phyloP scores from a whole-genome alignment of 2,329 filamentous ascomycete species.

The Blastomyces emzantsi region DNA sequence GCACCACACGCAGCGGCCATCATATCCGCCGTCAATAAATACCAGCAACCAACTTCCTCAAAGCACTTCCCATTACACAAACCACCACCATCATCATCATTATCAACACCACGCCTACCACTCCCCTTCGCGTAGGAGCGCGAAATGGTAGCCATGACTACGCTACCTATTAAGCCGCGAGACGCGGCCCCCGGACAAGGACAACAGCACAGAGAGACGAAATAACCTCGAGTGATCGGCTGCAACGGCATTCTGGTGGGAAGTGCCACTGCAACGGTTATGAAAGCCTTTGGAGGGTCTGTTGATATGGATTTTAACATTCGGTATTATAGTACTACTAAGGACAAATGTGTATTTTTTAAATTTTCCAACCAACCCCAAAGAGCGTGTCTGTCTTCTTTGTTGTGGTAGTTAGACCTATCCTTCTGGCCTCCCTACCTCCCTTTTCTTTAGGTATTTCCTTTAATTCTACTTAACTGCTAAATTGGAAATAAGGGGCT shows the following conservation, averaged over 20 bases:
- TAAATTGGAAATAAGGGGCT: too few relatives aligned
- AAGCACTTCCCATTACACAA: neutral
- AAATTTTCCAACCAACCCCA: too few relatives aligned
- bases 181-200: conserved; percentile 10
- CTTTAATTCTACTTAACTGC: too few relatives aligned
- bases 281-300: conserved; percentile 34
- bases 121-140: conserved; percentile 7
- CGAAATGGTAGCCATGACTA: conserved; percentile 12
- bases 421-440: too few relatives aligned
- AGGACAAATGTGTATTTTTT: neutral
- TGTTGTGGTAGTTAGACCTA: too few relatives aligned
- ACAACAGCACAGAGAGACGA: conserved; percentile 20
- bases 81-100: conserved; percentile 7
- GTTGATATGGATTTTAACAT: conserved; percentile 5
- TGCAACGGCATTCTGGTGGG: conserved; percentile 29
- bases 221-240: conserved; percentile 27
- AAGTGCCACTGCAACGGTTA: conserved; percentile 32
- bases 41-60: neutral
- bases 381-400: too few relatives aligned
- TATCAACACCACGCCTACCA: conserved; percentile 5
- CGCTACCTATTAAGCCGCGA: neutral
- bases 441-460: too few relatives aligned
- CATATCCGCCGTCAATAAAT: conserved; percentile 4
- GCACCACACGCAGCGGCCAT: neutral
- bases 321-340: neutral